A percentile compares a stretch with the other conserved stretches of the same genome.
phyloP scores from a whole-genome alignment of 2,329 filamentous ascomycete species.

The Xylariales sp. region DNA sequence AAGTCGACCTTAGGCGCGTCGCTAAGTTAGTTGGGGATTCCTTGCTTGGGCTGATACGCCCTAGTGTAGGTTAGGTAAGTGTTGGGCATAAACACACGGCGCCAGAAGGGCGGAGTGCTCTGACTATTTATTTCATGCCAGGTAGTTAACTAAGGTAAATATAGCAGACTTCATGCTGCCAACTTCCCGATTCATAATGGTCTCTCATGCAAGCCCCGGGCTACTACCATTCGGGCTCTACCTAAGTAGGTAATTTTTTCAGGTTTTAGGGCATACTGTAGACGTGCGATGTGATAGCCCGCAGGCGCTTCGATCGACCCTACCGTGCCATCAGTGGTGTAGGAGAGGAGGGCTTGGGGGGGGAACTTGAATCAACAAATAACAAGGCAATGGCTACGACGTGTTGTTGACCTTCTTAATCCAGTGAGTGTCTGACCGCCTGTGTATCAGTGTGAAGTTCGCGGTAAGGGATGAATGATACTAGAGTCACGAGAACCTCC shows the following conservation, averaged over 20 bases:
- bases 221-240: too few relatives aligned
- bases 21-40: too few relatives aligned
- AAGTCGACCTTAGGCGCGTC: too few relatives aligned
- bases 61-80: too few relatives aligned
- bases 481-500: not conserved
- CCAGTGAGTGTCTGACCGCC: not conserved
- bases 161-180: too few relatives aligned
- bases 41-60: not conserved
- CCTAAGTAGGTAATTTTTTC: not conserved
- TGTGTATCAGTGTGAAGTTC: not conserved
- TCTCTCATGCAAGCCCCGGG: not conserved
- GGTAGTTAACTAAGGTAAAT: too few relatives aligned
- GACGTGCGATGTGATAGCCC: not conserved
- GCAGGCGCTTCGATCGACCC: not conserved
- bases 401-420: not conserved
- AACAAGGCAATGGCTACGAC: constrained; percentile 1
- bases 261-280: not conserved
- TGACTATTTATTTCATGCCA: not conserved
- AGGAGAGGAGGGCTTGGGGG: not conserved
- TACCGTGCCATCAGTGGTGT: not conserved
- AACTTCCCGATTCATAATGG: not conserved
- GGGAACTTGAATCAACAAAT: not conserved
- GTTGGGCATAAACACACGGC: constrained; percentile 7
- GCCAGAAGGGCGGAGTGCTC: not conserved
- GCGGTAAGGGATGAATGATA: not conserved